phyloP scores from a whole-genome alignment of 257 asterid species.

The Scutellaria minor region DNA sequence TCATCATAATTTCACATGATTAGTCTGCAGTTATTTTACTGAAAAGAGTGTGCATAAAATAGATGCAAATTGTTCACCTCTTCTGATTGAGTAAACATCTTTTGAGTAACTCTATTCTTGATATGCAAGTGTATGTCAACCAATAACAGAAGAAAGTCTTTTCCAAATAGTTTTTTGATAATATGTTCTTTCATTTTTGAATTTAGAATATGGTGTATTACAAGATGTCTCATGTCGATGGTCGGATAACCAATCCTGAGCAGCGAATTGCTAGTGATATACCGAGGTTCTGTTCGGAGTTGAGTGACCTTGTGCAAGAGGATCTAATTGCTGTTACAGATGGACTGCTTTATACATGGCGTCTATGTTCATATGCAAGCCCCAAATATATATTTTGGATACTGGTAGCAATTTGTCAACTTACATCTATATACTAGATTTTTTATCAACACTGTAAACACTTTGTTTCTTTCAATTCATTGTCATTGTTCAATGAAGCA shows the following conservation, averaged over 20 bases:
- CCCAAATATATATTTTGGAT: constrained; percentile 97
- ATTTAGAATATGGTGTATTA: constrained; percentile 96
- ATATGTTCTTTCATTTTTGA: constrained; percentile 26
- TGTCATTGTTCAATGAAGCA: constrained; percentile 27
- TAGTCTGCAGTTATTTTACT: constrained; percentile 2
- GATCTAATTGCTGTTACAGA: constrained; percentile 92
- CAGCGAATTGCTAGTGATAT: constrained; percentile 99
- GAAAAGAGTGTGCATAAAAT: constrained; percentile 21
- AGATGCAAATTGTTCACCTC: constrained; percentile 18
- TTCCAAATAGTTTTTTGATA: constrained; percentile 28
- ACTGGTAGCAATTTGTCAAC: constrained; percentile 57
- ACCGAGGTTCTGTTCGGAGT: constrained; percentile 92
- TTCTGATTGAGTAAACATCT: constrained; percentile 17
- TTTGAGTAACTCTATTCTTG: constrained; percentile 29
- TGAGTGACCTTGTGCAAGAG: constrained; percentile 98
- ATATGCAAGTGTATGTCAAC: constrained; percentile 22
- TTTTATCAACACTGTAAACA: constrained; percentile 14
- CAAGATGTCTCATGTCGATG: constrained; percentile 97
- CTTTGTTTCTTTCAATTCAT: constrained; percentile 21
- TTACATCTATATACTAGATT: constrained; percentile 24
- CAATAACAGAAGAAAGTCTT: constrained; percentile 2
- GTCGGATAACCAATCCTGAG: constrained; percentile 92
- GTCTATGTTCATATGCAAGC: constrained; percentile 97
- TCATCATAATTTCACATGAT: not conserved
- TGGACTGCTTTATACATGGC: constrained; percentile 95